Conservation (phyloP, 345 rosid species). For the Erucastrum elatum region DNA sequence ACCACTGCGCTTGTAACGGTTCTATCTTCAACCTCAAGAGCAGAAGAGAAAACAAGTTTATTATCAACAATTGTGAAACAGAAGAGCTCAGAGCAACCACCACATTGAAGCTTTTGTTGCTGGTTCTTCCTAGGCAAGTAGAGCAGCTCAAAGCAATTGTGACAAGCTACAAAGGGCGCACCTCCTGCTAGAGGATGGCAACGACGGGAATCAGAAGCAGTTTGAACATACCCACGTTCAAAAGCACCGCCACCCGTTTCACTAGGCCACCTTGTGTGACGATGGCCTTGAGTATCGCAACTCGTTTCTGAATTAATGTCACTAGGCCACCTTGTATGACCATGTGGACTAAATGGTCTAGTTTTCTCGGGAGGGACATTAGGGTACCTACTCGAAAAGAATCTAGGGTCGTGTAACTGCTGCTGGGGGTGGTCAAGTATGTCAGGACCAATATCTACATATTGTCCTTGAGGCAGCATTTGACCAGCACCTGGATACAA, state of each 20-base stretch:
- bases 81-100: slow-evolving; percentile 54
- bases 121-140: slow-evolving; percentile 51
- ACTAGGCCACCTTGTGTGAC: slow-evolving; percentile 39
- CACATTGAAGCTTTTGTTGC: slow-evolving; percentile 56
- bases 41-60: slow-evolving; percentile 46
- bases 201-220: slow-evolving; percentile 37
- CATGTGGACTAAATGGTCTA: slow-evolving; percentile 13
- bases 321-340: not conserved
- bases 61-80: slow-evolving; percentile 41
- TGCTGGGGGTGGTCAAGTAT: slow-evolving; percentile 18
- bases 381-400: slow-evolving; percentile 28
- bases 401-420: slow-evolving; percentile 32
- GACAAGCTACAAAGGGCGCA: slow-evolving; percentile 66
- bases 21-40: not conserved
- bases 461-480: slow-evolving; percentile 29
- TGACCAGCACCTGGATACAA: slow-evolving; percentile 25
- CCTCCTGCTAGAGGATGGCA: slow-evolving; percentile 60
- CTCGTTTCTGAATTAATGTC: not conserved
- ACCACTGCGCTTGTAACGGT: too few relatives aligned
- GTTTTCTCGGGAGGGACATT: slow-evolving; percentile 9
- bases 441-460: slow-evolving; percentile 38
- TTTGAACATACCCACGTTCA: slow-evolving; percentile 39
- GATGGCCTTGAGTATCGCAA: not conserved
- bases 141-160: slow-evolving; percentile 58
- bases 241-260: slow-evolving; percentile 41